These are phyloP conservation scores for Chaetomium sp. DNA, from an alignment of 2,329 filamentous ascomycete genomes.

Conservation along the genomic window DNA sequence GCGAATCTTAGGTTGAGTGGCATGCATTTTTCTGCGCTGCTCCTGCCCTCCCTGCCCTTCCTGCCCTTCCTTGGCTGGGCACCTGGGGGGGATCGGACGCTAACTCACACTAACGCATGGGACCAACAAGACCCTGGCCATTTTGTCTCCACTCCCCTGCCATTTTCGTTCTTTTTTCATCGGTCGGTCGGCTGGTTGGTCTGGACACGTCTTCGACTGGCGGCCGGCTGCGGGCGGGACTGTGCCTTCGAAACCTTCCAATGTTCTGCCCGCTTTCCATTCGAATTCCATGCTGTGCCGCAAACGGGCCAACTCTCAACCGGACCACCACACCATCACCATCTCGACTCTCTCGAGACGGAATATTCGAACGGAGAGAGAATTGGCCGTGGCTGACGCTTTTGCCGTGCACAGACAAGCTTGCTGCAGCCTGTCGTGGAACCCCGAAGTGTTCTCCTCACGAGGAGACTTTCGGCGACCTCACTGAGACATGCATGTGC, in stretches of 20 bases:
- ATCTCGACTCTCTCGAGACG: background rate
- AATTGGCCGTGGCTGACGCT: conserved; percentile 1
- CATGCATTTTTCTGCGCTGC: background rate
- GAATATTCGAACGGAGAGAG: background rate
- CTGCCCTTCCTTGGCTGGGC: background rate
- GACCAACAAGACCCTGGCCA: background rate
- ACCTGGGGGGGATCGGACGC: background rate
- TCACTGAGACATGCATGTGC: conserved; percentile 20
- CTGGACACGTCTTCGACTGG: background rate
- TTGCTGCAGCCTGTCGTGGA: background rate
- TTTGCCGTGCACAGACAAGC: conserved; percentile 8
- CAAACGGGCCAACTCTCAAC: conserved; percentile 1
- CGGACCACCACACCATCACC: conserved; percentile 1
- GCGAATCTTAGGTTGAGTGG: background rate
- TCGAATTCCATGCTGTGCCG: conserved; percentile 16
- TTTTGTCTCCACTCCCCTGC: background rate
- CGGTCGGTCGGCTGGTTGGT: background rate
- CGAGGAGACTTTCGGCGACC: background rate
- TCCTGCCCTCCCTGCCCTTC: too few relatives aligned
- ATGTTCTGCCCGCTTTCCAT: conserved; percentile 6
- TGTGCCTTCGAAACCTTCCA: background rate
- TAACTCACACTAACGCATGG: background rate
- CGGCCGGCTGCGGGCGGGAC: background rate
- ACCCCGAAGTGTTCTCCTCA: background rate
- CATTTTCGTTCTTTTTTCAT: background rate